These are phyloP conservation scores for Haematococcus sp. DNA, from an alignment of 139 green algal species.

Conservation along the genomic window DNA sequence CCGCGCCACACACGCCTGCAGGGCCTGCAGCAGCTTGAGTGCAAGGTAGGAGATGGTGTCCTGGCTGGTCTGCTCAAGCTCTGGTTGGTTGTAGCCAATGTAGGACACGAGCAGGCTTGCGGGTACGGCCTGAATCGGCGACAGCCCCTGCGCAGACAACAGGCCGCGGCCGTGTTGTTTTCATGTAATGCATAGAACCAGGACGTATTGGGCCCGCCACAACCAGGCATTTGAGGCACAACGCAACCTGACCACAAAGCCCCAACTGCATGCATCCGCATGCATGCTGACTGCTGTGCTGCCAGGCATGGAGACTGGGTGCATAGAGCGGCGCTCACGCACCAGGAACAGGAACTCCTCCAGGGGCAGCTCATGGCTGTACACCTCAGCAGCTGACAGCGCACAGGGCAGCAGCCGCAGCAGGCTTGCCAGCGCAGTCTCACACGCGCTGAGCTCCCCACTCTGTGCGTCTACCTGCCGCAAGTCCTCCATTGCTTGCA, in stretches of 20 bases:
- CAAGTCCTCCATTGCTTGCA: neutral
- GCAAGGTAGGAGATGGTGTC: conserved; percentile 26
- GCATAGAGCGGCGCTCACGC: neutral
- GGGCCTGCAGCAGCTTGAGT: conserved; percentile 16
- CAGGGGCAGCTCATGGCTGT: conserved; percentile 13
- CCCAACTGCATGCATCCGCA: neutral
- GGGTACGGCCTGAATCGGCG: neutral
- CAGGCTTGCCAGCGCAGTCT: neutral
- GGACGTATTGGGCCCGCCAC: too few relatives aligned
- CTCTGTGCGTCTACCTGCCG: neutral
- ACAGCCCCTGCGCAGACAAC: neutral
- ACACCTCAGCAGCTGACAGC: neutral
- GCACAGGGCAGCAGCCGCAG: conserved; percentile 15
- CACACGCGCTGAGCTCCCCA: neutral
- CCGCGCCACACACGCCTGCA: conserved; percentile 21
- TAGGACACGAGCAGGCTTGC: conserved; percentile 22
- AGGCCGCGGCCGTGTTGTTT: too few relatives aligned
- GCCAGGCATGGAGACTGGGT: too few relatives aligned
- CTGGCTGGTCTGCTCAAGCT: conserved; percentile 13
- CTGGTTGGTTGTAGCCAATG: conserved; percentile 24
- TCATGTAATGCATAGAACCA: too few relatives aligned
- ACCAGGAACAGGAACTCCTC: conserved; percentile 25
- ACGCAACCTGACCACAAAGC: neutral
- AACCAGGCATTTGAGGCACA: too few relatives aligned
- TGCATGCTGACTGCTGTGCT: too few relatives aligned